Evolutionary conservation across 2,329 filamentous ascomycete species (phyloP), one percentile per base, ranked within the genome.

Genomic region (Pseudopithomyces maydicus): DNA sequence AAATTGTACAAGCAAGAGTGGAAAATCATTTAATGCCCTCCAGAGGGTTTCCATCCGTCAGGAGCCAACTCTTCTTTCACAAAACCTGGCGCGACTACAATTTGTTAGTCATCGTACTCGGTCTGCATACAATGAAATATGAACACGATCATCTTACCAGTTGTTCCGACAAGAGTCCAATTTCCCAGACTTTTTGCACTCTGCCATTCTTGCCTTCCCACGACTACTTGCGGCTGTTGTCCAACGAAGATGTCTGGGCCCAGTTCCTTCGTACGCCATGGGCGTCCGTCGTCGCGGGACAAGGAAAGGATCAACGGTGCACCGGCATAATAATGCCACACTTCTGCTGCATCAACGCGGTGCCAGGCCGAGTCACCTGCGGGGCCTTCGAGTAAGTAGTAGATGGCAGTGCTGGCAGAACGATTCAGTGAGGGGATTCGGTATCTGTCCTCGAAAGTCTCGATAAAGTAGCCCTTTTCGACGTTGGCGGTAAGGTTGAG

Each of bases 301-400:
- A 83, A 68, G 2, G 76, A 79, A 10, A 84, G 66, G 6, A 67
- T 74, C 45, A 84, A 65, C 0, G 81, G 82, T 8, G 82, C 80
- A 6, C 82, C 82, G 6, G 80, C 81, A 51, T 84, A 84, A 71
- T 81, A 78, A 63, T 85, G 82, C 82, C 82, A 84, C 7, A 81
- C 67, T 65, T 84, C 78, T 3, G 78, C 78, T 54, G 83, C 79
- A 47, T 66, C 61, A 55, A 82, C 76, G 10, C 79, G 79, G 67
- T 84, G 82, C 82, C 81, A 84, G 56, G 76, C 65, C 3, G 81
- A 84, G 17, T 74, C 77, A 11, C 57, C 60, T 1, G 59, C 68
- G 7, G 69, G 57, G 29, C 79, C 78, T 49, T 83, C 77, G 6
- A 84, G 78, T 0, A 84, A 76, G 61, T 84, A 84, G 71, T 84